Evolutionary conservation across 768 basidiomycete genomes (phyloP).

Genomic region (Suillus placidus): DNA sequence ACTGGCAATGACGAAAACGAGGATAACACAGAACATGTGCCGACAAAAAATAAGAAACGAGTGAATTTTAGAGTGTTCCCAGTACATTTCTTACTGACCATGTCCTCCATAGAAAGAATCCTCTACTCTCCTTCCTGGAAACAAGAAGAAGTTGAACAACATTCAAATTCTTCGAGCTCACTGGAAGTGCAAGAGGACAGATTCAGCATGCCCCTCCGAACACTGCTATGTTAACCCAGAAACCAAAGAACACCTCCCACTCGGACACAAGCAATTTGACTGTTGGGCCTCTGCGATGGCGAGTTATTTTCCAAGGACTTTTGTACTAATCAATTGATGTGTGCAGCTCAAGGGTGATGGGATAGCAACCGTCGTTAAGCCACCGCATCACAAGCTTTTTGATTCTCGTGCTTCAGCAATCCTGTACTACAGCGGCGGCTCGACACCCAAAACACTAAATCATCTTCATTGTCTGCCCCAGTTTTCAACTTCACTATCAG

Average conservation of each 20-base stretch:
- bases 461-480: background rate
- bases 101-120: background rate
- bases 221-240: slow-evolving; percentile 1
- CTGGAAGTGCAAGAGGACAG: background rate
- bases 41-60: background rate
- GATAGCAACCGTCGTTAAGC: no score
- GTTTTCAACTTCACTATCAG: background rate
- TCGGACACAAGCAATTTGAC: background rate
- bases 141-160: background rate
- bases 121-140: background rate
- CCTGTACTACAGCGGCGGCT: background rate
- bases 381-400: no score
- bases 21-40: background rate
- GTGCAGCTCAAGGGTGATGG: no score
- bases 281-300: slow-evolving; percentile 12
- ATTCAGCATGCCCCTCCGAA: background rate
- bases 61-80: background rate
- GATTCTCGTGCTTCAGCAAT: background rate
- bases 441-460: background rate
- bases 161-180: background rate
- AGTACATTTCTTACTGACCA: background rate
- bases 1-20: background rate
- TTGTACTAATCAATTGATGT: no score
- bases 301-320: no score
- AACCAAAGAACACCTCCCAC: slow-evolving; percentile 4